A percentile compares a stretch with the other conserved stretches of the same genome.
Evolutionary conservation across 2,329 filamentous ascomycete species (phyloP).

Genomic region (Colletotrichum higginsianum): DNA sequence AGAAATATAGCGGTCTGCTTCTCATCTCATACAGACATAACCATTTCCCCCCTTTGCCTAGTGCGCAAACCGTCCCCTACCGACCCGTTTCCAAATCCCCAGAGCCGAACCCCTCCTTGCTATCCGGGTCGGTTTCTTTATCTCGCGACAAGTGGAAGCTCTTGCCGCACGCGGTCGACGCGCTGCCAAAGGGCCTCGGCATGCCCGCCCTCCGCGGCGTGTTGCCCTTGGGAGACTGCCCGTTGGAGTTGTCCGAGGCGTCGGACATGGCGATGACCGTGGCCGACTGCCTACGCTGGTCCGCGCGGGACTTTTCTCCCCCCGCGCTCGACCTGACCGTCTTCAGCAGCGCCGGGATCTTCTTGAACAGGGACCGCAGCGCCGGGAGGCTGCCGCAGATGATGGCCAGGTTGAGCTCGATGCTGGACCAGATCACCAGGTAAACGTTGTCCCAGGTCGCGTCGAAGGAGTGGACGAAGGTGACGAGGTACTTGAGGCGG

Average conservation of each 20-base stretch:
- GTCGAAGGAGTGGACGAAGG: constrained; percentile 33
- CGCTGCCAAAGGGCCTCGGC: background rate
- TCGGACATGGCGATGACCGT: background rate
- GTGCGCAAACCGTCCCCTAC: background rate
- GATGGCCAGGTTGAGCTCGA: constrained; percentile 55
- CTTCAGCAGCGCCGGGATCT: background rate
- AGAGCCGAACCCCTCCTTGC: background rate
- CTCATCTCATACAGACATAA: background rate
- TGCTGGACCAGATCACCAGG: constrained; percentile 49
- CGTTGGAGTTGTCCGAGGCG: background rate
- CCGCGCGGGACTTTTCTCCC: background rate
- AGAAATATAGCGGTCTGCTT: background rate
- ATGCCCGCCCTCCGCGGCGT: background rate
- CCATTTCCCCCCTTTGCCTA: background rate
- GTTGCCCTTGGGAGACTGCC: background rate
- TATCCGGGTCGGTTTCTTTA: background rate
- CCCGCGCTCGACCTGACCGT: background rate
- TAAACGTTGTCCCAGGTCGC: constrained; percentile 15
- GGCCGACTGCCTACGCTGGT: background rate
- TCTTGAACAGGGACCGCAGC: constrained; percentile 53
- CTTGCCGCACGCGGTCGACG: background rate
- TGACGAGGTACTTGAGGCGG: constrained; percentile 40
- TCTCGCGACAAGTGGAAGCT: background rate
- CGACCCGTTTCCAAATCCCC: background rate
- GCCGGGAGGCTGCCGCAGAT: constrained; percentile 59